phyloP scores from a whole-genome alignment of 129 eudicot species.

The Pseudognaphalium luteoalbum region DNA sequence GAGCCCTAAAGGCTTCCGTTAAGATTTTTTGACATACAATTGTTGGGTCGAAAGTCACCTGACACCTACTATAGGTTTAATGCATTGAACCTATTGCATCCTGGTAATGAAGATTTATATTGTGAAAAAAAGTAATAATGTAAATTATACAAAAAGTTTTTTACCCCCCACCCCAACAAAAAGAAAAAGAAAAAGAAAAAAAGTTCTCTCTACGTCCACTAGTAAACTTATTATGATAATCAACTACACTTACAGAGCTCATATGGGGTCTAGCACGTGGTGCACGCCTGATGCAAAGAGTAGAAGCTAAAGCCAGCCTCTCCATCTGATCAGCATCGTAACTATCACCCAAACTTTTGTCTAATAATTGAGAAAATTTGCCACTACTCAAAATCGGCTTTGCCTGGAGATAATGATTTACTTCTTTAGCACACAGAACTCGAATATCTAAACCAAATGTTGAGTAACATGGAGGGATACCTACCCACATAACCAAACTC shows the following conservation, averaged over 20 bases:
- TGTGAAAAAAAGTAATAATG: no score
- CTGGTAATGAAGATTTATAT: no score
- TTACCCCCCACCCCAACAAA: not conserved
- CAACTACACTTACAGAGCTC: conserved; percentile 61
- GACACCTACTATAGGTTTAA: not conserved
- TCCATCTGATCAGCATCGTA: conserved; percentile 69
- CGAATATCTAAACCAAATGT: not conserved
- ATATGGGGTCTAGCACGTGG: conserved; percentile 95
- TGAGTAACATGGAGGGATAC: conserved; percentile 27
- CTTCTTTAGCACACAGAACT: not conserved
- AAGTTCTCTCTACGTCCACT: not conserved
- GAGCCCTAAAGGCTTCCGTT: no score
- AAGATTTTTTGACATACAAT: no score
- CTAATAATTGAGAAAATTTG: conserved; percentile 57
- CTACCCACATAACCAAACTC: conserved; percentile 97
- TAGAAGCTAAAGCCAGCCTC: conserved; percentile 86
- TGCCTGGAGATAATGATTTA: conserved; percentile 51
- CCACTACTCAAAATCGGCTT: conserved; percentile 68
- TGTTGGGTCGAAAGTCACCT: not conserved
- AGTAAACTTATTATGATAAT: not conserved
- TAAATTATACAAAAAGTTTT: no score
- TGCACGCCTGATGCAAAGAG: conserved; percentile 87
- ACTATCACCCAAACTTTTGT: conserved; percentile 53
- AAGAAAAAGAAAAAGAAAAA: no score
- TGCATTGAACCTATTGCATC: no score